A percentile compares a stretch with the other conserved stretches of the same genome.
Conservation (phyloP, 2,329 filamentous ascomycete species). For the Amesomyces nigricolor region DNA sequence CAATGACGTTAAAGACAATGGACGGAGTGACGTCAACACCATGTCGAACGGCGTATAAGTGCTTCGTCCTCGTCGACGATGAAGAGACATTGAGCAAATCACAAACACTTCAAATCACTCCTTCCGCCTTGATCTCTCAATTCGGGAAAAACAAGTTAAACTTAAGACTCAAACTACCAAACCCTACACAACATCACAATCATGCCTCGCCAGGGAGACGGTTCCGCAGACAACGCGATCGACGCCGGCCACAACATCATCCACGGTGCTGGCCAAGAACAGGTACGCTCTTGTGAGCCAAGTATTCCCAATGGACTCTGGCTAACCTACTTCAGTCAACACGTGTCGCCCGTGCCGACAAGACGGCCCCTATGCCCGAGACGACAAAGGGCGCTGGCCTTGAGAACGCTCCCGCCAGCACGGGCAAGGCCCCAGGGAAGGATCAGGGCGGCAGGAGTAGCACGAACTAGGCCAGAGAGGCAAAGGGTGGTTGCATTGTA, state of each 20-base stretch:
- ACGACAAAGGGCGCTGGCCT: conserved; percentile 41
- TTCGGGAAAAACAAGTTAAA: background rate
- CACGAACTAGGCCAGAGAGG: background rate
- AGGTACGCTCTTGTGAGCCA: conserved; percentile 30
- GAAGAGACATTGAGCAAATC: background rate
- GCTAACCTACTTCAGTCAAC: conserved; percentile 17
- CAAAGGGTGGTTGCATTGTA: background rate
- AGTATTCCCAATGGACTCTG: background rate
- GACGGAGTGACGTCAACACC: too few species aligned
- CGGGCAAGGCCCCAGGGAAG: conserved; percentile 40
- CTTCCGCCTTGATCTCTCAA: too few species aligned
- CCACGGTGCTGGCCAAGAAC: conserved; percentile 39
- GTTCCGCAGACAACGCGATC: conserved; percentile 42
- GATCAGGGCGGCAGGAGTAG: conserved; percentile 36
- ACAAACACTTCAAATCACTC: too few species aligned
- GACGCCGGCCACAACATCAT: conserved; percentile 38
- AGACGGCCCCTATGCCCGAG: conserved; percentile 45
- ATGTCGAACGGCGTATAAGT: too few species aligned
- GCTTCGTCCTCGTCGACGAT: background rate
- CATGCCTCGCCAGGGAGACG: conserved; percentile 49
- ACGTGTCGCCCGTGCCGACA: conserved; percentile 43
- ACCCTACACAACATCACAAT: conserved; percentile 21
- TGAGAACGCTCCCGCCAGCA: conserved; percentile 37
- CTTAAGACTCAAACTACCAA: background rate
- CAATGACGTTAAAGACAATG: too few species aligned